phyloP scores from a whole-genome alignment of 805 yeast genomes.

The Candida qinlingensis region DNA sequence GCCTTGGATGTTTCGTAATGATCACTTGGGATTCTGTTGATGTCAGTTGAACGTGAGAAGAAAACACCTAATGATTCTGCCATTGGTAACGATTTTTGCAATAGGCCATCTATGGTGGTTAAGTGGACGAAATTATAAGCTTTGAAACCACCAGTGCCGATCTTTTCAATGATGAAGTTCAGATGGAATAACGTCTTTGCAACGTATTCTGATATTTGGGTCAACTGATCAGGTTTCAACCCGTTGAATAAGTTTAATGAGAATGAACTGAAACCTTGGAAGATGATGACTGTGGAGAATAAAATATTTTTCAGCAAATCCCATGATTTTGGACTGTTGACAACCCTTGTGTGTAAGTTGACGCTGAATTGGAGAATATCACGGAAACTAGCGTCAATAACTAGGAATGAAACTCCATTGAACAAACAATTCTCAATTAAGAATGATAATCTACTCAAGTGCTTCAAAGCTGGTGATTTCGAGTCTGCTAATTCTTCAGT shows the following conservation, averaged over 20 bases:
- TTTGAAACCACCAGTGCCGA: constrained; percentile 63
- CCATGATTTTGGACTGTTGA: constrained; percentile 28
- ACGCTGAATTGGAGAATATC: constrained; percentile 13
- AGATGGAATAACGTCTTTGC: constrained; percentile 38
- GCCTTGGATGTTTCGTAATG: constrained; percentile 25
- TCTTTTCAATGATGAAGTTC: constrained; percentile 43
- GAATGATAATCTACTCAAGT: constrained; percentile 43
- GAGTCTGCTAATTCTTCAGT: constrained; percentile 3
- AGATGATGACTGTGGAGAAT: constrained; percentile 44
- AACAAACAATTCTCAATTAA: constrained; percentile 34
- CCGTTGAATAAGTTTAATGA: constrained; percentile 27
- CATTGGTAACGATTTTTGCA: constrained; percentile 23
- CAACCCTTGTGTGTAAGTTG: constrained; percentile 4
- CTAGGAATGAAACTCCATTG: constrained; percentile 16
- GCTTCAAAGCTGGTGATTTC: constrained; percentile 39
- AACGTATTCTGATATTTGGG: constrained; percentile 26
- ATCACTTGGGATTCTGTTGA: constrained; percentile 14
- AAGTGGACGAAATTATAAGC: constrained; percentile 56
- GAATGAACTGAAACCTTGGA: constrained; percentile 42
- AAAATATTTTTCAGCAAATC: constrained; percentile 34
- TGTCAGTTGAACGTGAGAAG: constrained; percentile 25
- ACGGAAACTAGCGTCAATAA: constrained; percentile 12
- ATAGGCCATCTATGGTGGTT: constrained; percentile 39
- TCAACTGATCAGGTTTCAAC: constrained; percentile 11
- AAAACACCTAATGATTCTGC: constrained; percentile 27